Evolutionary conservation across 192 early-diverging fungal species (phyloP), one percentile per base, ranked within the genome.

Genomic region (Podila epicladia): DNA sequence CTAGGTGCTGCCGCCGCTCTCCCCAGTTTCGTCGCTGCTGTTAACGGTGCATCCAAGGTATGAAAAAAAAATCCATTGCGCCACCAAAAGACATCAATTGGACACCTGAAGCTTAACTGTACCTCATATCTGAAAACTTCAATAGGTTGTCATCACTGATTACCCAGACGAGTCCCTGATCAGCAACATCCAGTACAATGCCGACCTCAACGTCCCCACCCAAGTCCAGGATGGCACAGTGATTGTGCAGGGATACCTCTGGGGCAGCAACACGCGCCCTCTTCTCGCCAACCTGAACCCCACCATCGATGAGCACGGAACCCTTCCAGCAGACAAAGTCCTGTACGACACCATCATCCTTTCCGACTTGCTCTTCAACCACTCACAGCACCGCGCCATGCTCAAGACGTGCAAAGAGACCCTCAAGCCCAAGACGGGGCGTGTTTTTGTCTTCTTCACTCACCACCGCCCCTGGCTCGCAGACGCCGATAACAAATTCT

Each of bases 291-390:
- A 62, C 67, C 85, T 73, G 69, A 82, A 82, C 60, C 70, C 78
- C 29, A 12, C 75, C 70, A 62, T 35, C 45, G 22, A 65, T 9
- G 38, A 48, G 51, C 6, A 45, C 20, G 35, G 22, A 71, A 58
- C 58, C 32, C 33, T 41, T 20, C 37, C 41, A 64, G 65, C 61
- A 64, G 82, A 62, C 32, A 73, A 68, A 62, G n/a, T 71, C 48
- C 62, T 74, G 37, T 97, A 86, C 71, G 96, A 97, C 75, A 85
- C 95, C 45, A 90, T 97, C 68, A 92, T 97, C 57, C 65, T 97
- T 53, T 92, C 91, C 45, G 96, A 97, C 65, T 77, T 95, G 29
- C 86, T 97, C 17, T 96, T 96, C 80, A 96, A 97, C 76, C 95
- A 97, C 75, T 94, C 92, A n/a, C 89, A 97, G 69, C 96, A 97